phyloP scores from a whole-genome alignment of 2,329 filamentous ascomycete genomes.

The Aureobasidium sp. region DNA sequence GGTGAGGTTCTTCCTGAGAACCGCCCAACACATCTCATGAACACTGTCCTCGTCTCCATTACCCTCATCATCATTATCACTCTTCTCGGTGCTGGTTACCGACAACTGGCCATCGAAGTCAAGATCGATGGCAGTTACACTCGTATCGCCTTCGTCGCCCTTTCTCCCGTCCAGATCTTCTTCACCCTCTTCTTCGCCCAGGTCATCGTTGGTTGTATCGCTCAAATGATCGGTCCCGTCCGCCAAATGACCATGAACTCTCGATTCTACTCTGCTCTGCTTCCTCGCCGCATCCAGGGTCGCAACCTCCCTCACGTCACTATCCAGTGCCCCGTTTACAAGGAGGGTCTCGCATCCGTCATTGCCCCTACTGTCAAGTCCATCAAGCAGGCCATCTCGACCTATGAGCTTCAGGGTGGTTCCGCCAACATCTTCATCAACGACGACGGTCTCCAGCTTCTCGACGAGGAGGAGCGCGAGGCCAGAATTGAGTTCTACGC shows the following conservation, averaged over 20 bases:
- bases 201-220: conserved; percentile 66
- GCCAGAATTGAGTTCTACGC: conserved; percentile 40
- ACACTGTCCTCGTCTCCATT: conserved; percentile 57
- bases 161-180: conserved; percentile 66
- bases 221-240: conserved; percentile 68
- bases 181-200: conserved; percentile 76
- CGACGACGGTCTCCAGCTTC: conserved; percentile 61
- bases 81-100: conserved; percentile 60
- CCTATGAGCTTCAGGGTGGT: conserved; percentile 69
- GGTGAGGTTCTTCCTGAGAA: conserved; percentile 56
- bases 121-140: conserved; percentile 54
- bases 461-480: conserved; percentile 41
- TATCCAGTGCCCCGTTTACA: conserved; percentile 82
- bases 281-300: conserved; percentile 52
- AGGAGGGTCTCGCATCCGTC: conserved; percentile 67
- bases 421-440: conserved; percentile 71
- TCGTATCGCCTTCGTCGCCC: conserved; percentile 54
- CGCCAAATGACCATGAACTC: conserved; percentile 66
- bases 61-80: conserved; percentile 57
- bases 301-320: conserved; percentile 56
- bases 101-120: conserved; percentile 60
- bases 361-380: conserved; percentile 70
- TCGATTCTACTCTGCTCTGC: conserved; percentile 70
- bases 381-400: conserved; percentile 67
- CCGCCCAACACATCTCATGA: conserved; percentile 59